Conservation (phyloP, 306 rosid species). For the Oemleria cerasiformis region DNA sequence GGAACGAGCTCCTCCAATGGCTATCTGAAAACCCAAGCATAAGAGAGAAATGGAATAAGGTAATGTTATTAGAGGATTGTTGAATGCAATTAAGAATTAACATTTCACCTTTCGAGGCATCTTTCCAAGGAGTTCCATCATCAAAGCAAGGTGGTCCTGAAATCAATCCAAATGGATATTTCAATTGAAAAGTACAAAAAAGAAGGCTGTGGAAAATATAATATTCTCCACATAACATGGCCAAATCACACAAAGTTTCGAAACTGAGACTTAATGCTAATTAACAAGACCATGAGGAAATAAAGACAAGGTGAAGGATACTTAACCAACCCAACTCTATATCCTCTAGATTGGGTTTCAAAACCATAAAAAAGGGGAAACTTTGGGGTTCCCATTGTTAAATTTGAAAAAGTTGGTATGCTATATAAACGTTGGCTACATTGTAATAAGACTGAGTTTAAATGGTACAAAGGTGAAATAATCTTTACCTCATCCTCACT, state of each 20-base stretch:
- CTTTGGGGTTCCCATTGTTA: not conserved
- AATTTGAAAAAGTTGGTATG: not conserved
- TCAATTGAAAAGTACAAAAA: not conserved
- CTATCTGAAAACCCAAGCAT: slow-evolving; percentile 51
- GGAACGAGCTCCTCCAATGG: slow-evolving; percentile 69
- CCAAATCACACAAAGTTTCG: not conserved
- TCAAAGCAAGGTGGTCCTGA: slow-evolving; percentile 95
- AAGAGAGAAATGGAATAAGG: slow-evolving; percentile 20
- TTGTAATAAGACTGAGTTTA: not conserved
- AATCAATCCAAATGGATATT: slow-evolving; percentile 33
- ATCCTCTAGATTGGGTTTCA: not conserved
- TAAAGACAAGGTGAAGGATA: not conserved
- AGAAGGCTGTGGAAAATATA: not conserved
- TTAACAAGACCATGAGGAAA: not conserved
- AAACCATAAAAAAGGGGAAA: not conserved
- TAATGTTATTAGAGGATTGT: slow-evolving; percentile 15
- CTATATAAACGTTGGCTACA: not conserved
- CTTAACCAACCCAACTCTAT: not conserved
- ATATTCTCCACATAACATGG: not conserved
- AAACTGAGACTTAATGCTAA: not conserved
- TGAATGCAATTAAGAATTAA: slow-evolving; percentile 6
- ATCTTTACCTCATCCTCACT: slow-evolving; percentile 89
- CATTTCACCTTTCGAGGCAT: slow-evolving; percentile 75
- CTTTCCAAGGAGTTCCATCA: slow-evolving; percentile 99
- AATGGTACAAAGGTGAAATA: slow-evolving; percentile 7